Conservation (phyloP, 208 protist species). For the Trypanosoma congolense region DNA sequence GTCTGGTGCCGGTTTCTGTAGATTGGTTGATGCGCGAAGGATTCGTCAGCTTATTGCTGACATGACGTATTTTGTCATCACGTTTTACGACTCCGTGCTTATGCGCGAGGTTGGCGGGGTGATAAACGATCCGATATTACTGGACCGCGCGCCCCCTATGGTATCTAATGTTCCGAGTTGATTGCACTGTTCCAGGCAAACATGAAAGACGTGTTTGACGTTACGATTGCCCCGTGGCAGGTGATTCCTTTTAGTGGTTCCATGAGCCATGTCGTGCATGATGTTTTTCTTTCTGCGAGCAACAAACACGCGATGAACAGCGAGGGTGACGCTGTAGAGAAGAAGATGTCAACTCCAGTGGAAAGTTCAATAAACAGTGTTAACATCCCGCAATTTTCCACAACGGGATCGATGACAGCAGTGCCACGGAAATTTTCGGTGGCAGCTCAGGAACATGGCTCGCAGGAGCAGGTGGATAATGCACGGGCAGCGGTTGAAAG, state of each 20-base stretch:
- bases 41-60: constrained; percentile 33
- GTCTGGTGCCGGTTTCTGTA: background rate
- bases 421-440: too few relatives aligned
- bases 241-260: constrained; percentile 46
- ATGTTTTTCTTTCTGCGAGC: constrained; percentile 9
- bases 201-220: constrained; percentile 32
- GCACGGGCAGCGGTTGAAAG: constrained; percentile 7
- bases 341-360: background rate
- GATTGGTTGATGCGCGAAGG: background rate
- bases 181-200: constrained; percentile 27
- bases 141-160: constrained; percentile 23
- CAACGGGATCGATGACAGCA: background rate
- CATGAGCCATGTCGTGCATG: constrained; percentile 24
- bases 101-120: constrained; percentile 6
- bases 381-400: background rate
- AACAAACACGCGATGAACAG: background rate
- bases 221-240: constrained; percentile 51
- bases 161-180: constrained; percentile 21
- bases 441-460: too few relatives aligned
- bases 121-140: constrained; percentile 7
- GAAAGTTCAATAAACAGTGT: background rate
- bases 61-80: constrained; percentile 42
- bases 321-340: background rate
- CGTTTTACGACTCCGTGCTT: constrained; percentile 24
- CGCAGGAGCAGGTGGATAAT: too few relatives aligned